Conservation (phyloP, 1,284 basidiomycete genomes). For the Puccinia sorghi region DNA sequence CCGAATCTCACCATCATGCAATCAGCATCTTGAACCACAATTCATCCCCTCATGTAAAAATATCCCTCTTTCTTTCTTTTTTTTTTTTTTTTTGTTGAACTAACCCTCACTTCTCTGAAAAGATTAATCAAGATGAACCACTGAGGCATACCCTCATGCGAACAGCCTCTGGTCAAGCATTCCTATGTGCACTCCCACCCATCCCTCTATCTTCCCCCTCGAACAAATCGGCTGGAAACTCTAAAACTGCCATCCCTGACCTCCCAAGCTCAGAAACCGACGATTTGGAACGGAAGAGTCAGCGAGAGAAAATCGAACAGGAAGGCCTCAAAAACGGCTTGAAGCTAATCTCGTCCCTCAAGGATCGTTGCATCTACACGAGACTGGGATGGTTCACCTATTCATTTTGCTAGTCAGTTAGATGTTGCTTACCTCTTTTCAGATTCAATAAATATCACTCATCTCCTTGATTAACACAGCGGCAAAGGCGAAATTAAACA, state of each 20-base stretch:
- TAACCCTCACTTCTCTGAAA: not conserved
- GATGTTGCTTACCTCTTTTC: too few species aligned
- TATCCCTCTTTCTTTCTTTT: not conserved
- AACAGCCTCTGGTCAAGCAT: slow-evolving; percentile 38
- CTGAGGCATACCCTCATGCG: slow-evolving; percentile 28
- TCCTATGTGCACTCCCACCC: slow-evolving; percentile 34
- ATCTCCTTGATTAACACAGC: not conserved
- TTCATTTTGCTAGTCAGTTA: slow-evolving; percentile 69
- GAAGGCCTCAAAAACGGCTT: slow-evolving; percentile 56
- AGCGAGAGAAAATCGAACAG: slow-evolving; percentile 18
- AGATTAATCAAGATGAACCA: not conserved
- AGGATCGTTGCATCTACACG: slow-evolving; percentile 60
- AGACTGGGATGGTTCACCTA: slow-evolving; percentile 84
- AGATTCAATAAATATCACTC: too few species aligned
- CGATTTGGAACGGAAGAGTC: slow-evolving; percentile 14
- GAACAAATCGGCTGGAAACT: not conserved
- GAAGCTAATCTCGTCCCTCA: slow-evolving; percentile 60
- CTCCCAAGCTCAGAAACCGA: slow-evolving; percentile 3
- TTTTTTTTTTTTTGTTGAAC: too few species aligned
- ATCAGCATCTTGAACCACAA: slow-evolving; percentile 2
- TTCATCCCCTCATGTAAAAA: slow-evolving; percentile 7
- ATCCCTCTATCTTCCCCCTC: not conserved
- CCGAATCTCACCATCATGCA: not conserved
- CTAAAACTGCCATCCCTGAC: not conserved
- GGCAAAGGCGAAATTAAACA: slow-evolving; percentile 55